Percentiles rank a stretch among this genome's conserved stretches.
These are phyloP conservation scores for Lasiodiplodia sp. DNA, from an alignment of 2,329 filamentous ascomycete genomes.

Conservation along the genomic window DNA sequence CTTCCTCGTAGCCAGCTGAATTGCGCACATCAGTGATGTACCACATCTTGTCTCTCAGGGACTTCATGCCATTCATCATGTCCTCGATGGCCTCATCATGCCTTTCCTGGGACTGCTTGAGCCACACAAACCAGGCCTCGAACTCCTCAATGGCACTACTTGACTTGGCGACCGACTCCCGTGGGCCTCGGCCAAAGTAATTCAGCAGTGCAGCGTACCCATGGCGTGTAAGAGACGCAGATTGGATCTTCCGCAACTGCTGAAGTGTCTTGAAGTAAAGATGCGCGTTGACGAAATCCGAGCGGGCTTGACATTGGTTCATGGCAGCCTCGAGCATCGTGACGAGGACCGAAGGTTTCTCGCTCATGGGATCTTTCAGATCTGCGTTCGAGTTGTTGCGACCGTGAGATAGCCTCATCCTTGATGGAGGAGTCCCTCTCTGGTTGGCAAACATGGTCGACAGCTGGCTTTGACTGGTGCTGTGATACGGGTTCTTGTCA, in stretches of 20 bases:
- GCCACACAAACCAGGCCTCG: conserved; percentile 81
- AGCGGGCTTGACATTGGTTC: conserved; percentile 76
- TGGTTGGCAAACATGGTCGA: conserved; percentile 48
- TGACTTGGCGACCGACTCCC: conserved; percentile 73
- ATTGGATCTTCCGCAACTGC: conserved; percentile 70
- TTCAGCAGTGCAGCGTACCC: conserved; percentile 75
- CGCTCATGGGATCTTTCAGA: conserved; percentile 38
- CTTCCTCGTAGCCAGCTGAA: conserved; percentile 86
- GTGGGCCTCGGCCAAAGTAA: conserved; percentile 75
- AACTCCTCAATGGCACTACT: conserved; percentile 78
- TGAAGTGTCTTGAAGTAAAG: conserved; percentile 85
- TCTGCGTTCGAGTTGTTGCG: conserved; percentile 47
- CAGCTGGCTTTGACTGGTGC: conserved; percentile 46
- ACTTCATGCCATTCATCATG: conserved; percentile 76
- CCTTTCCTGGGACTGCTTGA: conserved; percentile 81
- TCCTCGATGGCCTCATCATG: conserved; percentile 76
- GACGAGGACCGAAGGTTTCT: conserved; percentile 63
- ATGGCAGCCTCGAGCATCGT: conserved; percentile 80
- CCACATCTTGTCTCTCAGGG: conserved; percentile 97
- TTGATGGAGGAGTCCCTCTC: conserved; percentile 40
- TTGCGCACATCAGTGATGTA: conserved; percentile 93
- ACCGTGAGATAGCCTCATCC: conserved; percentile 41
- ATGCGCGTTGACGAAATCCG: conserved; percentile 84
- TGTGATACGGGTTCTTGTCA: conserved; percentile 62
- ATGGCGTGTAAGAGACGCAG: conserved; percentile 67